phyloP scores from a whole-genome alignment of 139 green algal species.

The Tetratostichococcus sp. region DNA sequence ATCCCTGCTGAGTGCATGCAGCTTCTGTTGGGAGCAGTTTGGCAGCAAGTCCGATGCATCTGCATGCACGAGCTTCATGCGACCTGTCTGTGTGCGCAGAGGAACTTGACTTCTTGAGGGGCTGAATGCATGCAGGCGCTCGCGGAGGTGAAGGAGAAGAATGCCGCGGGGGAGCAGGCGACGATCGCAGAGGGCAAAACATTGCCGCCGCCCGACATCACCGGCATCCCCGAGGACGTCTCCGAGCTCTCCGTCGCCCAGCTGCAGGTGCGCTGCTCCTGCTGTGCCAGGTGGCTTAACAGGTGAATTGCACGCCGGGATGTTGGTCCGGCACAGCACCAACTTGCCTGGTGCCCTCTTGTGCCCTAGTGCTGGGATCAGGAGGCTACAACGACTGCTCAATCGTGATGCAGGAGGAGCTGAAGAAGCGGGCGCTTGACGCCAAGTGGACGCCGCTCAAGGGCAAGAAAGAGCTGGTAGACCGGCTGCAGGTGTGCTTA shows the following conservation, averaged over 20 bases:
- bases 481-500: slow-evolving; percentile 48
- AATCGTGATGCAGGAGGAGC: slow-evolving; percentile 39
- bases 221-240: slow-evolving; percentile 12
- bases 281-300: no score
- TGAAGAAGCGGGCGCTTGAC: slow-evolving; percentile 44
- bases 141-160: slow-evolving; percentile 16
- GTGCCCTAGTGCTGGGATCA: no score
- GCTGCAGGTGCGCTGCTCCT: slow-evolving; percentile 22
- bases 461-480: slow-evolving; percentile 53
- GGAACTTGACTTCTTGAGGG: no score
- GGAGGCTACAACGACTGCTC: no score
- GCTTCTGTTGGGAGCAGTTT: no score
- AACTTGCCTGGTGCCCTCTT: no score
- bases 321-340: no score
- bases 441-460: slow-evolving; percentile 63
- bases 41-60: no score
- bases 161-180: slow-evolving; percentile 10
- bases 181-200: slow-evolving; percentile 9
- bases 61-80: no score
- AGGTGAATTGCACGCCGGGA: no score
- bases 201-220: background rate
- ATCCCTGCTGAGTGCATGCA: no score
- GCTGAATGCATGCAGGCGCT: background rate
- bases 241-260: slow-evolving; percentile 41
- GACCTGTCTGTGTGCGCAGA: no score